Conservation (phyloP, 208 protist genomes). For the Phytomonas francai region DNA sequence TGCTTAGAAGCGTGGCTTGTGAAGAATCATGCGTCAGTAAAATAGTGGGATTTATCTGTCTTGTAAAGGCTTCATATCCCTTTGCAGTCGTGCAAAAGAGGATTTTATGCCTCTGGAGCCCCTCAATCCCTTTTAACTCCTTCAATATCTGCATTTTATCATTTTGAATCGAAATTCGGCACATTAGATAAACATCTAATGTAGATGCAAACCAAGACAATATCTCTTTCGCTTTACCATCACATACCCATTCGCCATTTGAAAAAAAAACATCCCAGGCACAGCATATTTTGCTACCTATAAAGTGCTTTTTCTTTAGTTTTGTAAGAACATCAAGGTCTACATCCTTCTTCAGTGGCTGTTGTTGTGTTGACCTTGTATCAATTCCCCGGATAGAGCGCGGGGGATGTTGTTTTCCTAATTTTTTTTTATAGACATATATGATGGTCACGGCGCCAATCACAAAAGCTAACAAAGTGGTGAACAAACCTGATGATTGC, state of each 20-base stretch:
- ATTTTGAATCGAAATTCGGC: constrained; percentile 30
- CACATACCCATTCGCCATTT: constrained; percentile 30
- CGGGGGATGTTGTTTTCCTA: constrained; percentile 12
- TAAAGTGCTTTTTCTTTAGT: constrained; percentile 37
- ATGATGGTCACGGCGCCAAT: constrained; percentile 55
- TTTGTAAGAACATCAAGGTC: constrained; percentile 18
- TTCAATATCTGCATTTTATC: constrained; percentile 42
- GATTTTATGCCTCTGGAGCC: constrained; percentile 60
- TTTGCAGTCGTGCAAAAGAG: constrained; percentile 78
- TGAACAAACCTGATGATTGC: constrained; percentile 18
- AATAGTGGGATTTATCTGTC: constrained; percentile 68
- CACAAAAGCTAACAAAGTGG: constrained; percentile 33
- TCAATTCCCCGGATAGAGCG: constrained; percentile 12
- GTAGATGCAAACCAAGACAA: constrained; percentile 33
- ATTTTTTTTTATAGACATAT: constrained; percentile 27
- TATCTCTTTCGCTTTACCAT: constrained; percentile 35
- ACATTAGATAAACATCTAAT: constrained; percentile 78
- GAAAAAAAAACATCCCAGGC: constrained; percentile 62
- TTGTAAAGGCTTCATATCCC: constrained; percentile 77
- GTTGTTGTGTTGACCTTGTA: neutral
- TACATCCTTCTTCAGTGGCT: constrained; percentile 12
- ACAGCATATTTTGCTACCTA: constrained; percentile 51
- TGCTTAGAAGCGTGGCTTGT: constrained; percentile 52
- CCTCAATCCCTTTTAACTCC: constrained; percentile 31
- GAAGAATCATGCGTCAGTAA: constrained; percentile 45